Conservation (phyloP, 371 early-diverging fungal genomes). For the Mucor circinelloides region DNA sequence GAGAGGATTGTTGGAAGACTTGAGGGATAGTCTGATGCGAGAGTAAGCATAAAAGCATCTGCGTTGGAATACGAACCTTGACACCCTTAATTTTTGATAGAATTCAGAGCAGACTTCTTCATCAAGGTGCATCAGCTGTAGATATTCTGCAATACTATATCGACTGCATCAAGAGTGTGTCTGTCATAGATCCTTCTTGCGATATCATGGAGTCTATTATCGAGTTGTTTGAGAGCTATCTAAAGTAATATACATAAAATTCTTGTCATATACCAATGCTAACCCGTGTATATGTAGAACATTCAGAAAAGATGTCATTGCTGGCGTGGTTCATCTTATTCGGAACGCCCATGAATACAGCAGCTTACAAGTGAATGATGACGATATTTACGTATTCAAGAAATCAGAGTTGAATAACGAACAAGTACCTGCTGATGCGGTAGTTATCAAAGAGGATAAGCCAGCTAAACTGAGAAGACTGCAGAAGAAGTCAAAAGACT, state of each 20-base stretch:
- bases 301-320: slow-evolving; percentile 27
- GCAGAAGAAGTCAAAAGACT: slow-evolving; percentile 28
- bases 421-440: slow-evolving; percentile 2
- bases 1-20: slow-evolving; percentile 13
- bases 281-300: background rate
- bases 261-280: background rate
- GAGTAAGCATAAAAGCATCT: slow-evolving; percentile 20
- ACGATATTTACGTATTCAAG: slow-evolving; percentile 28
- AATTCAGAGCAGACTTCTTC: slow-evolving; percentile 33
- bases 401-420: slow-evolving; percentile 23
- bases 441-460: slow-evolving; percentile 22
- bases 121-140: slow-evolving; percentile 35
- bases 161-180: slow-evolving; percentile 35
- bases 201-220: slow-evolving; percentile 29
- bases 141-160: slow-evolving; percentile 39
- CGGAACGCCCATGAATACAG: slow-evolving; percentile 7
- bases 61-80: background rate
- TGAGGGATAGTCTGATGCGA: slow-evolving; percentile 25
- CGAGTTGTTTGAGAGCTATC: slow-evolving; percentile 27
- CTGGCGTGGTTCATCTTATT: slow-evolving; percentile 35
- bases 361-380: slow-evolving; percentile 14
- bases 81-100: slow-evolving; percentile 8
- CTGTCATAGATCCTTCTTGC: slow-evolving; percentile 39
- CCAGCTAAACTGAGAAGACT: slow-evolving; percentile 23
- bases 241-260: slow-evolving; percentile 17